Base-by-base conservation (phyloP, 2,329 filamentous ascomycete genomes). In the Stachybotrys elegans region DNA sequence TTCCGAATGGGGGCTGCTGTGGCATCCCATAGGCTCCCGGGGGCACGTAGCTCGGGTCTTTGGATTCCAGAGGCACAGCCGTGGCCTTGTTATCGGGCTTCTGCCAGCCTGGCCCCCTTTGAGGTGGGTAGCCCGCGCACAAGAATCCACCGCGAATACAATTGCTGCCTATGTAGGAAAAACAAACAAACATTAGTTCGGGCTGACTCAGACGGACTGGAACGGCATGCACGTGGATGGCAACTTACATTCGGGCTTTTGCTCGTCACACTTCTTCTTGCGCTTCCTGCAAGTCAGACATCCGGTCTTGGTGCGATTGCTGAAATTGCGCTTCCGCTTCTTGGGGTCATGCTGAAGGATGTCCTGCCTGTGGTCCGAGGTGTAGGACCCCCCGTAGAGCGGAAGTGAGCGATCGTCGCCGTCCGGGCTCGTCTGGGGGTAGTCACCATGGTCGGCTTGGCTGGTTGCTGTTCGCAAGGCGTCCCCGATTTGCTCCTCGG, bases 191-290 rank as follows among this genome's bases (percentile, higher is more conserved):
- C 23, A 46, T 54, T 22, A 48, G 47, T n/a, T n/a, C n/a, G n/a
- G 31, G 23, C 42, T 31, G 19, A 22, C 21, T 36, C 43, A 31
- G 25, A 37, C 21, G 29, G 21, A 12, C 7, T 17, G 8, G 34
- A 22, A 27, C 6, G 22, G 36, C 39, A 25, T n/a, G 27, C 23
- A 25, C 22, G 27, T 25, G 25, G 16, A 31, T 16, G 19, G 43
- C 9, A 13, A 73, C 86, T 75, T 74, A 94, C 93, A 97, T 65
- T 89, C 83, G 21, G 93, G 93, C 64, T 95, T 94, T 43, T 79
- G 79, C 70, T 97, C 93, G 61, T 97, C 92, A 60, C 93, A 97
- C 68, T 97, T 97, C 81, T 97, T 97, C 77, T 97, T 97, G 47
- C 92, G 79, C 60, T 81, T 81, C 48, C 92, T 79, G 63, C 92